phyloP scores from a whole-genome alignment of 2,329 filamentous ascomycete species.

The Cyclaneusma minus region DNA sequence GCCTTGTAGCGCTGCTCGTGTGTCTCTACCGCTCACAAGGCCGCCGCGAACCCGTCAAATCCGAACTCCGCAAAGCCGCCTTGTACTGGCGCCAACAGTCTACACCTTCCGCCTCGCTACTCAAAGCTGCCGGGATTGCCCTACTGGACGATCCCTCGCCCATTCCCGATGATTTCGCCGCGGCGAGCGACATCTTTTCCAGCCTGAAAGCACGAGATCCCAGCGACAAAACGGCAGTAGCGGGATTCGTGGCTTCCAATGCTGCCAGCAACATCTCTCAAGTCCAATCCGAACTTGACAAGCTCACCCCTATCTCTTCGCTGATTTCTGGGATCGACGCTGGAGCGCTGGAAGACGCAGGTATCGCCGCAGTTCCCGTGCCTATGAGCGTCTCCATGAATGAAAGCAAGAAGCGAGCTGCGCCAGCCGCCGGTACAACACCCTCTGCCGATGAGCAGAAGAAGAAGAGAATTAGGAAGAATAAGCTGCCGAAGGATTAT shows the following conservation, averaged over 20 bases:
- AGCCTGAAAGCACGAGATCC: constrained; percentile 49
- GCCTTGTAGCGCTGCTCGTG: constrained; percentile 65
- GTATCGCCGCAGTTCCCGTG: constrained; percentile 36
- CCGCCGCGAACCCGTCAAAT: constrained; percentile 54
- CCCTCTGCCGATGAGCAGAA: constrained; percentile 24
- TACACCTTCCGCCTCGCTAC: constrained; percentile 44
- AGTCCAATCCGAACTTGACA: constrained; percentile 35
- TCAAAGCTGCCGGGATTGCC: constrained; percentile 69
- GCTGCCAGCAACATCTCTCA: constrained; percentile 44
- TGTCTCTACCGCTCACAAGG: constrained; percentile 65
- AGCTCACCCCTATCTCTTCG: constrained; percentile 44
- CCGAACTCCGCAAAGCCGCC: constrained; percentile 65
- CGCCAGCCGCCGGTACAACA: constrained; percentile 23
- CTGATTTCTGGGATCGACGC: constrained; percentile 47
- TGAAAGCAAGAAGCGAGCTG: constrained; percentile 31
- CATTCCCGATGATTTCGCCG: constrained; percentile 46
- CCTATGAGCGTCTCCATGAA: constrained; percentile 22
- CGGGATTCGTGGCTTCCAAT: constrained; percentile 75
- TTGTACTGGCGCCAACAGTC: constrained; percentile 61
- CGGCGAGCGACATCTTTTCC: constrained; percentile 67
- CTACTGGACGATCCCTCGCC: constrained; percentile 70
- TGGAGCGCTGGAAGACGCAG: constrained; percentile 45
- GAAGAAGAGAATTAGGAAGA: constrained; percentile 40
- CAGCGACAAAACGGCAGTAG: constrained; percentile 54
- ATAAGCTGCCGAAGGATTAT: constrained; percentile 55